These are phyloP conservation scores for Paraurostyla sp. DNA, from an alignment of 73 alveolate genomes.

Conservation along the genomic window DNA sequence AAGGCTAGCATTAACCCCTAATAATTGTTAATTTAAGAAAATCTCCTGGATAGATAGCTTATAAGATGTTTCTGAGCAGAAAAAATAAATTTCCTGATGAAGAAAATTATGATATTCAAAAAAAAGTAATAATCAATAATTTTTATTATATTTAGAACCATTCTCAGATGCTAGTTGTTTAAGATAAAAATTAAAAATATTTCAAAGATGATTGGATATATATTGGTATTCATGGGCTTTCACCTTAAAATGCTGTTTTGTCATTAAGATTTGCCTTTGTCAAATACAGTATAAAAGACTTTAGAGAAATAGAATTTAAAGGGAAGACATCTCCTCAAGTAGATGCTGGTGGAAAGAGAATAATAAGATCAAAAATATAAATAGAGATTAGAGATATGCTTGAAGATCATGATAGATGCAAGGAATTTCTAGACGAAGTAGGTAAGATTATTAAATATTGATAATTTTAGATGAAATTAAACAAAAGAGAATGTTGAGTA, in stretches of 20 bases:
- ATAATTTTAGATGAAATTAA: background rate
- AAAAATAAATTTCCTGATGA: background rate
- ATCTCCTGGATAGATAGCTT: background rate
- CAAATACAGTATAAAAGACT: background rate
- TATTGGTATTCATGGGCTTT: slow-evolving; percentile 2
- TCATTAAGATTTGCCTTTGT: slow-evolving; percentile 1
- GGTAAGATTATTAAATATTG: background rate
- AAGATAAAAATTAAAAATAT: background rate
- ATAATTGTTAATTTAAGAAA: background rate
- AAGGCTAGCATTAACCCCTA: background rate
- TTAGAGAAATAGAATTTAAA: background rate
- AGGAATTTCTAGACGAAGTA: background rate
- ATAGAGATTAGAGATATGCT: background rate
- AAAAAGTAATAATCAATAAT: background rate
- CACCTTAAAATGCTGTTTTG: background rate
- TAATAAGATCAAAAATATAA: background rate
- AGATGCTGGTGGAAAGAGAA: background rate
- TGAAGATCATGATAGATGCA: slow-evolving; percentile 31
- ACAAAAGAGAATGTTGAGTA: background rate
- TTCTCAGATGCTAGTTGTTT: background rate
- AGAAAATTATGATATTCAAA: background rate
- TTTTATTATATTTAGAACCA: background rate
- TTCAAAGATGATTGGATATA: slow-evolving; percentile 16
- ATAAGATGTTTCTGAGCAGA: background rate
- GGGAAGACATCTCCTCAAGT: background rate